Evolutionary conservation across 129 eudicot species (phyloP), one percentile per base, ranked within the genome.

Genomic region (Oenanthe sinensis): DNA sequence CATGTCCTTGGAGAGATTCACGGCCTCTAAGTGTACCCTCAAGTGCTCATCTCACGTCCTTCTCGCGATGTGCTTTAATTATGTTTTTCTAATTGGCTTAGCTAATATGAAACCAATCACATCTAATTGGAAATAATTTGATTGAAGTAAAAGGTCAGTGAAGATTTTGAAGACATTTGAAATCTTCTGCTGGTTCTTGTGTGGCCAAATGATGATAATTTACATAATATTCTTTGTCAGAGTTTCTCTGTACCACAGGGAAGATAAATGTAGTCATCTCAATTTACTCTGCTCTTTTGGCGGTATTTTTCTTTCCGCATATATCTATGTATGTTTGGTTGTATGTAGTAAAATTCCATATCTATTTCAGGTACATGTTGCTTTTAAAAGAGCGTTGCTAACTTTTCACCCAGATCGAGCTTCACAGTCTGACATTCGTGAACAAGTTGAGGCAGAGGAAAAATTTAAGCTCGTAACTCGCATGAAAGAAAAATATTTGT

Each of bases 361-460:
- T n/a, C 40, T 46, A n/a, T 86, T 88, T 76, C 89, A 95, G 98
- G 97, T 95, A 26, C 94, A 89, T 45, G 75, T 81, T 5, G 95
- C 98, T 22, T 93, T 85, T 76, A 91, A 93, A 81, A 78, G 82
- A 71, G 98, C 95, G 3, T 84, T 89, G 78, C 79, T 93, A 40
- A 83, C 80, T 30, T 93, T 87, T 79, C 98, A 91, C 75, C 98
- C 95, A 1, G 97, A 93, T 69, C 85, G 95, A 77, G 82, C 91
- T 80, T 79, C 87, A 13, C 84, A 80, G 81, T 84, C 86, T 46
- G 91, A 91, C 79, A 54, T 88, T 76, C 86, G 87, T 8, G 79
- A 84, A 77, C 97, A 89, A 60, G 98, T 93, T 2, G 97, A 91
- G 82, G 92, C 95, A 0, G 97, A 93, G 80, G 98, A 93, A 72